Conservation (phyloP, 176 grass and related monocot species). For the Aegilops tauschii region DNA sequence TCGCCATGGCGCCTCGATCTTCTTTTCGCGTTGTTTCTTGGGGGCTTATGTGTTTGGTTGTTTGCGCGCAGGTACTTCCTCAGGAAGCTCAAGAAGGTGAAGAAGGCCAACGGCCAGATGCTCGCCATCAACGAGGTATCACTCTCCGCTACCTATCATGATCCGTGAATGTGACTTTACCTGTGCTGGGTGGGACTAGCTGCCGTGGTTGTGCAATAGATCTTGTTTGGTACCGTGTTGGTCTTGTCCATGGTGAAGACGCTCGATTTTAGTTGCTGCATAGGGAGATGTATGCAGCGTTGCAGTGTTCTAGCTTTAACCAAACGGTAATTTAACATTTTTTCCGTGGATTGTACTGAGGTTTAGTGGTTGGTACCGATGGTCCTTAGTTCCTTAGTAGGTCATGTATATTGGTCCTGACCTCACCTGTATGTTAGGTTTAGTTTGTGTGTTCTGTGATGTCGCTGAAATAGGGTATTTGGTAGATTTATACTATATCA, state of each 20-base stretch:
- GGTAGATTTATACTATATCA: no score
- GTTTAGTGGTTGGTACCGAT: no score
- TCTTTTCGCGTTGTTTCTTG: background rate
- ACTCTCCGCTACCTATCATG: background rate
- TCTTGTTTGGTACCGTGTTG: background rate
- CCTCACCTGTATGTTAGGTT: background rate
- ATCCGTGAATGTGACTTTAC: background rate
- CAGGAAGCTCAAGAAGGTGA: conserved; percentile 95
- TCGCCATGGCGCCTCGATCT: background rate
- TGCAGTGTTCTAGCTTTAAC: background rate
- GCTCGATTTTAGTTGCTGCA: background rate
- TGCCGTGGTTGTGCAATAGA: background rate
- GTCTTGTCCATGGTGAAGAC: background rate
- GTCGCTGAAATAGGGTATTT: background rate
- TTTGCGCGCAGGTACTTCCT: conserved; percentile 72
- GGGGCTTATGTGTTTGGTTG: background rate
- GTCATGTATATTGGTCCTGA: no score
- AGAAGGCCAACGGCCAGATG: conserved; percentile 93
- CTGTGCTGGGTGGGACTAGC: no score
- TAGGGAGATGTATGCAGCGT: background rate
- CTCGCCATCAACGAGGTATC: conserved; percentile 84
- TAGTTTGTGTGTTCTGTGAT: background rate
- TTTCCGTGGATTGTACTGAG: background rate
- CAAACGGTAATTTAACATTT: background rate
- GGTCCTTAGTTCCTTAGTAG: no score